Evolutionary conservation across 768 basidiomycete species (phyloP), one percentile per base, ranked within the genome.

Genomic region (Tulasnella sp.): DNA sequence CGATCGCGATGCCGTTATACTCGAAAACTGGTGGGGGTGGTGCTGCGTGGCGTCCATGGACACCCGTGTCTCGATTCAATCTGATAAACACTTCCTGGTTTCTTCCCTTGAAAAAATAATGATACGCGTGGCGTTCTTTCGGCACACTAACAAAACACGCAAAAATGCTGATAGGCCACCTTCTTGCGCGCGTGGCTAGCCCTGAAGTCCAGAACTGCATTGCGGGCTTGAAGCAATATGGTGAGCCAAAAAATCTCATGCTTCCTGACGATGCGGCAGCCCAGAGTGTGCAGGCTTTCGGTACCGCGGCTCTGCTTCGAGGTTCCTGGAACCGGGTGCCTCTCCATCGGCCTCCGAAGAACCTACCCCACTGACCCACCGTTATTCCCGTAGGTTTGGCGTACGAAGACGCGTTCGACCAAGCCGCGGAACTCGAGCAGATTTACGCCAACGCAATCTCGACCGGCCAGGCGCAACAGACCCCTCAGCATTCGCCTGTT

Each of bases 171-270:
- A 48, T 17, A 57, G 55, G 55, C 11, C 79, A 76, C 46, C 73
- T 91, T 12, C 78, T 94, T 52, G 91, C 89, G 4, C 77, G 82
- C 23, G 70, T 85, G n/a, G 90, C 84, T 6, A 81, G 87, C 17
- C 80, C 82, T 1, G 91, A 93, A 68, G 88, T 86, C 31, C 70
- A 75, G 54, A 83, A 84, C 63, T 94, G 92, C 67, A 82, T 94
- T 63, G 79, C 77, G 21, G 92, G 86, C 27, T 74, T 96, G 21
- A 77, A 86, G 64, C 92, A 96, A 69, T 93, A 93, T 66, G 85
- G 85, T 14, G 37, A 31, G 55, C 48, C 35, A 39, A 21, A 11
- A 2, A 17, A 27, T 40, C 17, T 54, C 15, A n/a, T 49, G 36
- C 36, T 9, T n/a, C 36, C 17, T 9, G 36, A n/a, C 23, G 35